Base-by-base conservation (phyloP, 2,329 filamentous ascomycete species). In the Penicillium digitatum region DNA sequence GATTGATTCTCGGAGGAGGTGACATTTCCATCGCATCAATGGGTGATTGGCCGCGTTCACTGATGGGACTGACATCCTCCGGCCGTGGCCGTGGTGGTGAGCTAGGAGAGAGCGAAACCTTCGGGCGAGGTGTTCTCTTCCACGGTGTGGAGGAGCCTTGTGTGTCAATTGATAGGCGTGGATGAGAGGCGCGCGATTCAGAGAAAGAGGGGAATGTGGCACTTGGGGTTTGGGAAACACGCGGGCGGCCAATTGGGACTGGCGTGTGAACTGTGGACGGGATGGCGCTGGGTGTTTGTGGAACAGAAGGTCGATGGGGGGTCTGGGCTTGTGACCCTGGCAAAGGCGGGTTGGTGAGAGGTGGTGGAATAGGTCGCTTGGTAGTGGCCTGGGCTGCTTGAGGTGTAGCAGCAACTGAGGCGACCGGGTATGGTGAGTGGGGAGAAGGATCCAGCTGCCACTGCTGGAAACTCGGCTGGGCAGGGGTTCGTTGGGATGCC, bases 31-130 rank as follows among this genome's bases (percentile, higher is more conserved):
- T 62, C 18, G 62, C 65, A 38, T 67, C 68, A 48, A 64, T 55
- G 14, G 74, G 71, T 12, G 74, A 77, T n/a, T 66, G 64, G 3
- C 69, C 72, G 40, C 66, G 68, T 34, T 77, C 75, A 46, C 75
- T 78, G 52, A 78, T 76, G 0, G 76, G 76, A 60, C 76, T 78
- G 11, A 78, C 70, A 61, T 77, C 75, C 50, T 74, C 73, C 2
- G 74, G 70, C 5, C 69, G 66, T 43, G 76, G 76, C 2, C 72
- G 69, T 47, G 68, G 61, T 10, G 76, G 76, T 20, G 76, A 77
- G 16, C 65, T 64, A 27, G 74, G 73, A 6, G 71, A 72, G 18
- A 66, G 57, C 0, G 72, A 64, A 35, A 76, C 66, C 9, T 63
- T 72, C 38, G 69, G 48, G 12, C 64, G 66, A 22, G 73, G 72